Conservation (phyloP, 192 early-diverging fungal species). For the Borealophlyctis nickersoniae region DNA sequence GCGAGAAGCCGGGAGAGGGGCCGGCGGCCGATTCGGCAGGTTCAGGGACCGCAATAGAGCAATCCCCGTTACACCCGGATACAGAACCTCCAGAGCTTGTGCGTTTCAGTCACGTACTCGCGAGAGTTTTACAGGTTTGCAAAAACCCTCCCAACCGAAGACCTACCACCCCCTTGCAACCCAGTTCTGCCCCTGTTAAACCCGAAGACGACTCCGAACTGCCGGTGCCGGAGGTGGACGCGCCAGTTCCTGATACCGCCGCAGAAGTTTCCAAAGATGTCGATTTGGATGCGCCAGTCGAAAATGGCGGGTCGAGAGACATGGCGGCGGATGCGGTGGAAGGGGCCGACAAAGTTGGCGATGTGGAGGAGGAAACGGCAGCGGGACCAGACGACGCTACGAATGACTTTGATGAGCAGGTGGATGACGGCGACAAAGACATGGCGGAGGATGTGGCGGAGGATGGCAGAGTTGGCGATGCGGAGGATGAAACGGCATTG, state of each 20-base stretch:
- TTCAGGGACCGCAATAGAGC: too few relatives aligned
- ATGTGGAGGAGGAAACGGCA: background rate
- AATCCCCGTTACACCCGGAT: too few relatives aligned
- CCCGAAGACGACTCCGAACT: background rate
- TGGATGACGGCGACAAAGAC: background rate
- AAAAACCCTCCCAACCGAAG: background rate
- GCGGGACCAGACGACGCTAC: background rate
- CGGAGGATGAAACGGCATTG: background rate
- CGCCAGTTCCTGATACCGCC: background rate
- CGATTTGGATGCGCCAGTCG: background rate
- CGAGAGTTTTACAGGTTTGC: background rate
- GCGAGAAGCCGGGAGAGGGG: background rate
- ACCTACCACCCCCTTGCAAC: background rate
- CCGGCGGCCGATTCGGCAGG: background rate
- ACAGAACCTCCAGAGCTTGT: too few relatives aligned
- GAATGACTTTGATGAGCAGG: background rate
- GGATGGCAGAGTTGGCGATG: background rate
- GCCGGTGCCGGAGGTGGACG: background rate
- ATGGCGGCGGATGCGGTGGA: background rate
- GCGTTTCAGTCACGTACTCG: background rate
- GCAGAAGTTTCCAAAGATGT: background rate
- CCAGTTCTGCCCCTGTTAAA: background rate
- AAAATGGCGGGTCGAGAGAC: background rate
- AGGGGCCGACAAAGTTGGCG: background rate
- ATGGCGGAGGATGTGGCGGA: background rate